Conservation (phyloP, 306 rosid genomes). For the Vigna mungo region DNA sequence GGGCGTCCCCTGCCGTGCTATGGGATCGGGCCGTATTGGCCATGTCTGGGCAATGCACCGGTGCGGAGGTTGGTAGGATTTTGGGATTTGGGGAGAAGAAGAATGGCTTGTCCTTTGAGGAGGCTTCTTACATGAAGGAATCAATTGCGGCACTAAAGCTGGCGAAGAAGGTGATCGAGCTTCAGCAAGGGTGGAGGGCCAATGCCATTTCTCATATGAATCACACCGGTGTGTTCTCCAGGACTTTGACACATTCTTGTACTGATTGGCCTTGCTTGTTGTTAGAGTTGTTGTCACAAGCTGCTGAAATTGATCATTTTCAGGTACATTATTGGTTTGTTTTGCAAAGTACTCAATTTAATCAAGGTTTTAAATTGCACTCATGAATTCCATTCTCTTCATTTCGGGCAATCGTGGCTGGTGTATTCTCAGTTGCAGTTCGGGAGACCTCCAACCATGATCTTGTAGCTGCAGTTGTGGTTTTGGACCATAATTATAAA, state of each 20-base stretch:
- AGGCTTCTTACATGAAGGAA: slow-evolving; percentile 78
- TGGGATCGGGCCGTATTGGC: slow-evolving; percentile 84
- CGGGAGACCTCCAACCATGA: background rate
- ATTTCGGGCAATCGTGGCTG: background rate
- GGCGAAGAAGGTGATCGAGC: slow-evolving; percentile 75
- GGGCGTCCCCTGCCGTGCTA: slow-evolving; percentile 55
- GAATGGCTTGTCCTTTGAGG: slow-evolving; percentile 64
- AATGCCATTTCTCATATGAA: slow-evolving; percentile 81
- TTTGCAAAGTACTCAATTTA: background rate
- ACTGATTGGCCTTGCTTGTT: slow-evolving; percentile 95
- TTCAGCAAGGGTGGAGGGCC: slow-evolving; percentile 75
- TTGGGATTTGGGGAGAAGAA: slow-evolving; percentile 58
- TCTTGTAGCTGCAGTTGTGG: background rate
- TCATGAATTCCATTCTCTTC: background rate
- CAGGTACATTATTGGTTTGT: slow-evolving; percentile 53
- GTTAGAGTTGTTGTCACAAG: slow-evolving; percentile 85
- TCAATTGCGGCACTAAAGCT: slow-evolving; percentile 70
- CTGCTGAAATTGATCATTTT: slow-evolving; percentile 89
- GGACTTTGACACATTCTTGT: slow-evolving; percentile 74
- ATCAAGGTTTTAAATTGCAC: background rate
- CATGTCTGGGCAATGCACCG: slow-evolving; percentile 59
- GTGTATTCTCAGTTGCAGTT: background rate
- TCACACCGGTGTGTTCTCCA: slow-evolving; percentile 60
- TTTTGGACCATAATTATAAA: background rate
- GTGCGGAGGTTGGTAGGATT: slow-evolving; percentile 60